Evolutionary conservation across 2,329 filamentous ascomycete species (phyloP).

Genomic region (Ophiosphaerella korrae): DNA sequence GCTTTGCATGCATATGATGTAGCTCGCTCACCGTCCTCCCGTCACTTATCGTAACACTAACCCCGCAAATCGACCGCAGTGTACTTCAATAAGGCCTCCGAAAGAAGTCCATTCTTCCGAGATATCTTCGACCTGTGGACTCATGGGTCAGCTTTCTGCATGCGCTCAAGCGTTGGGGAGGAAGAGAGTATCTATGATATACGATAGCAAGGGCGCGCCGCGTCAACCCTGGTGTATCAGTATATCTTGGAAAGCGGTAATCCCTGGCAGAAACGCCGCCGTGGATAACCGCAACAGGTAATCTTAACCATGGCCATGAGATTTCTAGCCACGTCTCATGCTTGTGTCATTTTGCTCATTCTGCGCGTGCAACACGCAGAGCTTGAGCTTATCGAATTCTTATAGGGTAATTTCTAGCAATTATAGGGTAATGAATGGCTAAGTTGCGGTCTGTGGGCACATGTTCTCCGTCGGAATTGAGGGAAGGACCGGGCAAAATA

Average conservation of each 20-base stretch:
- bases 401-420: constrained; percentile 41
- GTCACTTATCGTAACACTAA: constrained; percentile 15
- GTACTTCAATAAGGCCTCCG: constrained; percentile 9
- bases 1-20: constrained; percentile 14
- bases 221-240: constrained; percentile 11
- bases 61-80: constrained; percentile 22
- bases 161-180: constrained; percentile 17
- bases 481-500: constrained; percentile 3
- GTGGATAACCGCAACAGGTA: constrained; percentile 40
- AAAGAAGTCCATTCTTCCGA: constrained; percentile 18
- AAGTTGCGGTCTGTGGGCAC: constrained; percentile 17
- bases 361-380: constrained; percentile 22
- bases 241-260: constrained; percentile 17
- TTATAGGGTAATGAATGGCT: constrained; percentile 45
- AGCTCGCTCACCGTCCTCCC: constrained; percentile 20
- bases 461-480: constrained; percentile 16
- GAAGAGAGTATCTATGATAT: constrained; percentile 4
- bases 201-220: constrained; percentile 21
- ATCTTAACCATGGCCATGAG: constrained; percentile 29
- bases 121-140: constrained; percentile 17
- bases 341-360: constrained; percentile 37
- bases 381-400: constrained; percentile 34
- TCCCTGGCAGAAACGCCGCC: constrained; percentile 34
- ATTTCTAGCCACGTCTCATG: constrained; percentile 21
- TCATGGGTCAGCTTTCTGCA: constrained; percentile 25